phyloP scores from a whole-genome alignment of 2,329 filamentous ascomycete species.

The Ophiostoma piceae region DNA sequence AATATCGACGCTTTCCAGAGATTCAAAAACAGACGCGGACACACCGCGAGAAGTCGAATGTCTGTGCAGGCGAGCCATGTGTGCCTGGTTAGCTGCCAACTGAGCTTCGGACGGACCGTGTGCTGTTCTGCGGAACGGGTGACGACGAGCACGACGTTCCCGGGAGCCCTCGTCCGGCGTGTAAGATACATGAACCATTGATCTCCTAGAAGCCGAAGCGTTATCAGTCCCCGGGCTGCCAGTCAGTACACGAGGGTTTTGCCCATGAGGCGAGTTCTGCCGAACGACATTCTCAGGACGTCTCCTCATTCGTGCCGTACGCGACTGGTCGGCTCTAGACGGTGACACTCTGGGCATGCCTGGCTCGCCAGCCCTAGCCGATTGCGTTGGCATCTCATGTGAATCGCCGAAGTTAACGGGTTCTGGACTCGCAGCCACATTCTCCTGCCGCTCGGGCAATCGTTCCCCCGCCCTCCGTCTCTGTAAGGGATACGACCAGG shows the following conservation, averaged over 20 bases:
- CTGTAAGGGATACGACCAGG: neutral
- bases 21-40: constrained; percentile 39
- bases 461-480: neutral
- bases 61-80: neutral
- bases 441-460: neutral
- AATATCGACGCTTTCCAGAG: constrained; percentile 44
- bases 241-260: neutral
- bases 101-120: neutral
- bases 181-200: neutral
- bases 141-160: neutral
- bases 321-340: neutral
- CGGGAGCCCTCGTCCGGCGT: neutral
- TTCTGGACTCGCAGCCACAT: neutral
- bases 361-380: neutral
- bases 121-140: neutral
- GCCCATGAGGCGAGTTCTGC: neutral
- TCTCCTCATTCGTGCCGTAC: neutral
- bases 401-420: neutral
- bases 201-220: neutral
- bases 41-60: neutral
- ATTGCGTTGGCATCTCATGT: neutral
- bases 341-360: neutral
- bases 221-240: neutral
- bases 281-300: neutral
- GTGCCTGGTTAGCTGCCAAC: neutral